Evolutionary conservation across 1,284 basidiomycete genomes (phyloP), one percentile per base, ranked within the genome.

Genomic region (Vanrija sp.): DNA sequence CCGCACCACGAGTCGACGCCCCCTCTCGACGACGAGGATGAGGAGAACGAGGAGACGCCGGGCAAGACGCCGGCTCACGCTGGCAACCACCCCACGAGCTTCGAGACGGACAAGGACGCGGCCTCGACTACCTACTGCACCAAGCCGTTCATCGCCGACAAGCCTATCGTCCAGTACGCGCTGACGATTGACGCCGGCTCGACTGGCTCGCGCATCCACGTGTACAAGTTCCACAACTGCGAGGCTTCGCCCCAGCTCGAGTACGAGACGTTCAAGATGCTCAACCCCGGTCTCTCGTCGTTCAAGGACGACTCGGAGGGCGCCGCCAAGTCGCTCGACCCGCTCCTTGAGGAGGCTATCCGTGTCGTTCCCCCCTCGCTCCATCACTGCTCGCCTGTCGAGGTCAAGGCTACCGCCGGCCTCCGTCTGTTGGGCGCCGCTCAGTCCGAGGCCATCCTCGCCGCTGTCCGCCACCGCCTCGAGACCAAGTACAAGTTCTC

Each of bases 151-250:
- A 65, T 75, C 8, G 80, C 79, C 0, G 62, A 62, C 43, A 72
- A 72, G 56, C 71, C 75, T 9, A 78, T 93, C 51, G 87, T 93
- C 9, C 92, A 97, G 74, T 98, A 89, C 73, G 93, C 91, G 0
- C 83, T 98, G 66, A 97, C 98, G 85, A 90, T 98, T 75, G 95
- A 98, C 72, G 95, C 96, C 0, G 96, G 95, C 16, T 97, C 93
- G 37, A 97, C 93, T 0, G 95, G 95, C 19, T 96, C 93, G 2
- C 85, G 95, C 16, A 94, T 98, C 67, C 95, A 98, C 80, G 84
- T 98, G 23, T 98, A 98, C 85, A 96, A 95, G 72, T 96, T 97
- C 82, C 83, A 94, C 80, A 88, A 94, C 78, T 96, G 93, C 78
- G 80, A 81, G 0, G 75, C 85, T 0, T 83, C 88, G 6, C 86